phyloP scores from a whole-genome alignment of 306 rosid genomes.

The Abrus precatorius region DNA sequence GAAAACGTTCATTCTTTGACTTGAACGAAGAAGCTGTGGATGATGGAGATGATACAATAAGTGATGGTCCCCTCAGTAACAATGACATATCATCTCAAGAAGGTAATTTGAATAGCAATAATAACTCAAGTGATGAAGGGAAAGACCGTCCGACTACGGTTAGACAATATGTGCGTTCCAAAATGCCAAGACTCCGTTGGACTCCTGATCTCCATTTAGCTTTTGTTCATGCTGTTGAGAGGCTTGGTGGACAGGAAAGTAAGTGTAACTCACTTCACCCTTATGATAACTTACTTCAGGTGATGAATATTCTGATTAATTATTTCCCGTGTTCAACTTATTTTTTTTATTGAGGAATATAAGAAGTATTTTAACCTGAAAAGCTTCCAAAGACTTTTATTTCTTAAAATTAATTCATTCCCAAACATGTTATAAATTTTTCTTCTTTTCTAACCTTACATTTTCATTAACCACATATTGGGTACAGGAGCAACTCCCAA shows the following conservation, averaged over 20 bases:
- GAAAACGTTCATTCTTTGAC: slow-evolving; percentile 62
- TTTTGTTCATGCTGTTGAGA: slow-evolving; percentile 84
- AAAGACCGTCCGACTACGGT: slow-evolving; percentile 57
- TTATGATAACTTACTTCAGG: too few species aligned
- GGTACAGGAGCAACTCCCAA: slow-evolving; percentile 97
- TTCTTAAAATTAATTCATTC: neutral
- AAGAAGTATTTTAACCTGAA: too few species aligned
- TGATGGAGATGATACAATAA: slow-evolving; percentile 36
- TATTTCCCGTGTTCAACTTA: too few species aligned
- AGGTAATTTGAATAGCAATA: slow-evolving; percentile 48
- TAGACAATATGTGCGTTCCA: slow-evolving; percentile 81
- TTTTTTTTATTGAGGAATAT: too few species aligned
- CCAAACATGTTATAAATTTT: neutral
- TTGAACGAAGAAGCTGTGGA: slow-evolving; percentile 65
- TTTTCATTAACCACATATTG: slow-evolving; percentile 12
- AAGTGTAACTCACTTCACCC: slow-evolving; percentile 39
- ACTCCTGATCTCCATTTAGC: slow-evolving; percentile 90
- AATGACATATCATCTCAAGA: slow-evolving; percentile 48
- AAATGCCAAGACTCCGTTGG: slow-evolving; percentile 96
- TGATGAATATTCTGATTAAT: too few species aligned
- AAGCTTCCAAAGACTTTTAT: too few species aligned
- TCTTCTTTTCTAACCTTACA: neutral
- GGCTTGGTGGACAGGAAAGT: slow-evolving; percentile 94
- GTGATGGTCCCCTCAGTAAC: neutral
- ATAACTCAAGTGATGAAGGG: slow-evolving; percentile 51